phyloP scores from a whole-genome alignment of 2,329 filamentous ascomycete genomes.

The Claviceps fusiformis region DNA sequence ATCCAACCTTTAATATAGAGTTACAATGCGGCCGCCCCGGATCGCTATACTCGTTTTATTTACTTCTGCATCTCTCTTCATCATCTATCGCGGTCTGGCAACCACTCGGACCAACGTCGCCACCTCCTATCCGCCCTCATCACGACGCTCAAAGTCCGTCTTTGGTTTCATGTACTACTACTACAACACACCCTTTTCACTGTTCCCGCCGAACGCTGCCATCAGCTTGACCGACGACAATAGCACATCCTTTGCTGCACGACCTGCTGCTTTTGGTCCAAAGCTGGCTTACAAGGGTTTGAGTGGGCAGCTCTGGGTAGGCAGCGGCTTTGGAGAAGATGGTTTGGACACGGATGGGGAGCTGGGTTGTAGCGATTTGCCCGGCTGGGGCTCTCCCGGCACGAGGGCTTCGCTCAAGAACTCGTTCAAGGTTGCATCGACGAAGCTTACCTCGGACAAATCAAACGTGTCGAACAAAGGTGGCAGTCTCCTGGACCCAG shows the following conservation, averaged over 20 bases:
- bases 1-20: not conserved
- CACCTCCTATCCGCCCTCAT: conserved; percentile 12
- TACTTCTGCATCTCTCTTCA: conserved; percentile 38
- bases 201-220: conserved; percentile 90
- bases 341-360: conserved; percentile 61
- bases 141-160: conserved; percentile 14
- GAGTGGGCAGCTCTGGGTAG: conserved; percentile 86
- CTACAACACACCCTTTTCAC: conserved; percentile 64
- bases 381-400: conserved; percentile 63
- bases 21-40: conserved; percentile 40
- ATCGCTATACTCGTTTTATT: conserved; percentile 41
- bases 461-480: conserved; percentile 9
- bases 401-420: conserved; percentile 30
- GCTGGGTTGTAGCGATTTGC: conserved; percentile 87
- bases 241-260: conserved; percentile 87
- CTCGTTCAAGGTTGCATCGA: conserved; percentile 18
- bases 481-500: conserved; percentile 14
- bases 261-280: conserved; percentile 88
- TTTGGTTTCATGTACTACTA: conserved; percentile 51
- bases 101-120: conserved; percentile 13
- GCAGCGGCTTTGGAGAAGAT: conserved; percentile 81
- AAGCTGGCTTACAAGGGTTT: conserved; percentile 60
- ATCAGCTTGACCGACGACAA: conserved; percentile 97
- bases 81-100: conserved; percentile 39
- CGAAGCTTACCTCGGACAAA: conserved; percentile 9